Percentiles rank a stretch among this genome's conserved stretches.
These are phyloP conservation scores for Hymenoscyphus linearis DNA, from an alignment of 2,329 filamentous ascomycete genomes.

Conservation along the genomic window DNA sequence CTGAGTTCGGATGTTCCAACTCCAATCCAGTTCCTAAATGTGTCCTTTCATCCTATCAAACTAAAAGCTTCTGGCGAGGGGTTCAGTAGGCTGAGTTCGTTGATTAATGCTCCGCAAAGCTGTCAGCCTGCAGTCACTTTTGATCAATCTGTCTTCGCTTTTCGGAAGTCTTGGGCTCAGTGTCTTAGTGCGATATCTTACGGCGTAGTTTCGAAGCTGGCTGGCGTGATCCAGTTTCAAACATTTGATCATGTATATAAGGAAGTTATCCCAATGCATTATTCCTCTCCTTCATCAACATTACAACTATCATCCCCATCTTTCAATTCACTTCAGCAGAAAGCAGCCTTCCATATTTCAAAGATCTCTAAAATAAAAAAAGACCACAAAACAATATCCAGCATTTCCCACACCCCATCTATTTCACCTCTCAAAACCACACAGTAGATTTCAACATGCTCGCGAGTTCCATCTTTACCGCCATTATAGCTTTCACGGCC, in stretches of 20 bases:
- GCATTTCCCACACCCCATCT: background rate
- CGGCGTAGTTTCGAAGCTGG: background rate
- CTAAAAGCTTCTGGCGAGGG: background rate
- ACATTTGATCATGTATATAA: background rate
- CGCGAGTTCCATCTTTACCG: background rate
- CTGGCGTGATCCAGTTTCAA: background rate
- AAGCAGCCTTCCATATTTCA: no score
- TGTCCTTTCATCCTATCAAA: background rate
- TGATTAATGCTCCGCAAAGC: background rate
- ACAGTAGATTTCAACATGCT: background rate
- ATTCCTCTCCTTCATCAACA: background rate
- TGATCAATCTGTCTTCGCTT: background rate
- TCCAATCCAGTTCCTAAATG: background rate
- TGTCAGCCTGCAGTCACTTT: background rate
- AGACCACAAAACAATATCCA: background rate
- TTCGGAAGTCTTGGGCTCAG: background rate
- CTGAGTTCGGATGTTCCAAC: background rate
- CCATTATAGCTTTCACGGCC: background rate
- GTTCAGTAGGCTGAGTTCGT: background rate
- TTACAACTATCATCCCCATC: background rate
- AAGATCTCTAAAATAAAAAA: no score
- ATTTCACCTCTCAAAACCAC: background rate
- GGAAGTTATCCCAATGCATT: background rate
- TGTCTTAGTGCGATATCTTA: background rate
- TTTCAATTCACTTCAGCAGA: no score